A percentile compares a stretch with the other conserved stretches of the same genome.
These are phyloP conservation scores for Fragilaria radians DNA, from an alignment of 108 stramenopile species.

Conservation along the genomic window DNA sequence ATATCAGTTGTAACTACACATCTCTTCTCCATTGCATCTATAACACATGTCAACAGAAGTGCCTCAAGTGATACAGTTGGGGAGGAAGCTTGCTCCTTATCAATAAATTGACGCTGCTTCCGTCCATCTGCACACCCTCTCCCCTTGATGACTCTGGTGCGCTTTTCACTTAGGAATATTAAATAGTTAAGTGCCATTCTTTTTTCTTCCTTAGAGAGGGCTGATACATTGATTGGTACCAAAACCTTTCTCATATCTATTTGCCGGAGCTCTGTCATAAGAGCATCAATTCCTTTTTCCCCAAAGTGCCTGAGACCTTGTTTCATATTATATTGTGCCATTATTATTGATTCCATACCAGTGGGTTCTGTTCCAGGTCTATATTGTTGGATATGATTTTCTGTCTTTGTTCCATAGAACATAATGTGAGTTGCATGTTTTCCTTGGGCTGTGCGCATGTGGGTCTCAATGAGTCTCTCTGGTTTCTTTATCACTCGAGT, in stretches of 20 bases:
- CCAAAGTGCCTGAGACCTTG: slow-evolving; percentile 28
- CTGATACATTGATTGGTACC: slow-evolving; percentile 9
- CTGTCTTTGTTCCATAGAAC: too few relatives aligned
- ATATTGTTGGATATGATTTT: too few relatives aligned
- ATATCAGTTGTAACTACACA: slow-evolving; percentile 21
- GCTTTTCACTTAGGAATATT: too few relatives aligned
- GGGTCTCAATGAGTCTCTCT: too few relatives aligned
- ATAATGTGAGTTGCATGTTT: too few relatives aligned
- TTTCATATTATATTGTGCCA: too few relatives aligned
- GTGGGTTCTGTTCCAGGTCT: too few relatives aligned
- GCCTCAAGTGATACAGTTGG: slow-evolving; percentile 22
- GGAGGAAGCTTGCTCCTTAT: too few relatives aligned
- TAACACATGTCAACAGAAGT: slow-evolving; percentile 23
- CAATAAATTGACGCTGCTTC: slow-evolving; percentile 27
- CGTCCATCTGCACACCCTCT: slow-evolving; percentile 9
- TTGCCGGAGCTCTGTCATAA: slow-evolving; percentile 32
- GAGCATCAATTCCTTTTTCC: slow-evolving; percentile 16
- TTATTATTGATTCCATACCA: too few relatives aligned
- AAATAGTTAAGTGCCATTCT: slow-evolving; percentile 14
- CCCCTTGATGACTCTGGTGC: too few relatives aligned
- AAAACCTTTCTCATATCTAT: slow-evolving; percentile 19
- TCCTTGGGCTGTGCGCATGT: too few relatives aligned
- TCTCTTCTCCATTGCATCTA: slow-evolving; percentile 26
- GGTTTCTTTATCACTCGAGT: too few relatives aligned
- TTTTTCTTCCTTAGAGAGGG: slow-evolving; percentile 17